phyloP scores from a whole-genome alignment of 345 rosid genomes.

The Gossypium longicalyx region DNA sequence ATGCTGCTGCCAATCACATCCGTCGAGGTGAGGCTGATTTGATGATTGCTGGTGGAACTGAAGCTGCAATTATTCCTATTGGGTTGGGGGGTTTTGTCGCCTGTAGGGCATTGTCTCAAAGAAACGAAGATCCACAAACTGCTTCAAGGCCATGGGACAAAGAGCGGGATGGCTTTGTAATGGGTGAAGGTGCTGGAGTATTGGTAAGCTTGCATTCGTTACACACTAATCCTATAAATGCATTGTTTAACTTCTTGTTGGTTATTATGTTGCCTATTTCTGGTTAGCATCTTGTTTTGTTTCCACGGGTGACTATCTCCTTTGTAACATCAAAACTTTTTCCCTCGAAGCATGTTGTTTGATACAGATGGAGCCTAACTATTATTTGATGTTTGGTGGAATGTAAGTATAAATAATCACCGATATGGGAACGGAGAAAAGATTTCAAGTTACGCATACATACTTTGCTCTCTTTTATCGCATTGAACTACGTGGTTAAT shows the following conservation, averaged over 20 bases:
- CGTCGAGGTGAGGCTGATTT: constrained; percentile 97
- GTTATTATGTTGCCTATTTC: background rate
- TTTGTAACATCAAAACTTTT: background rate
- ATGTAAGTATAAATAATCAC: no score
- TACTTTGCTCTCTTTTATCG: background rate
- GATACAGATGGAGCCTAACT: background rate
- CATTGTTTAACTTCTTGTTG: background rate
- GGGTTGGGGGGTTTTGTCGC: constrained; percentile 99
- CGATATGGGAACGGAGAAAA: background rate
- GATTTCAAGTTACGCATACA: background rate
- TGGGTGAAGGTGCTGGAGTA: constrained; percentile 99
- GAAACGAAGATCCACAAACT: constrained; percentile 94
- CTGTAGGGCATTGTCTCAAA: constrained; percentile 93
- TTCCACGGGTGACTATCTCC: background rate
- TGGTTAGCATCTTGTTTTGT: background rate
- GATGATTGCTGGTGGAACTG: constrained; percentile 99
- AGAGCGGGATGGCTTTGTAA: constrained; percentile 91
- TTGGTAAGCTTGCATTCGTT: constrained; percentile 51
- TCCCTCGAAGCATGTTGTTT: background rate
- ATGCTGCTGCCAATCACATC: constrained; percentile 96
- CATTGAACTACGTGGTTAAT: background rate
- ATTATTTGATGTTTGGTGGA: background rate
- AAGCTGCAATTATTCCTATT: constrained; percentile 95
- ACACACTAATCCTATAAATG: background rate
- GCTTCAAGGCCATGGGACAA: constrained; percentile 99